Evolutionary conservation across 1,284 basidiomycete species (phyloP).

Genomic region (Xerocomus amazonicus): DNA sequence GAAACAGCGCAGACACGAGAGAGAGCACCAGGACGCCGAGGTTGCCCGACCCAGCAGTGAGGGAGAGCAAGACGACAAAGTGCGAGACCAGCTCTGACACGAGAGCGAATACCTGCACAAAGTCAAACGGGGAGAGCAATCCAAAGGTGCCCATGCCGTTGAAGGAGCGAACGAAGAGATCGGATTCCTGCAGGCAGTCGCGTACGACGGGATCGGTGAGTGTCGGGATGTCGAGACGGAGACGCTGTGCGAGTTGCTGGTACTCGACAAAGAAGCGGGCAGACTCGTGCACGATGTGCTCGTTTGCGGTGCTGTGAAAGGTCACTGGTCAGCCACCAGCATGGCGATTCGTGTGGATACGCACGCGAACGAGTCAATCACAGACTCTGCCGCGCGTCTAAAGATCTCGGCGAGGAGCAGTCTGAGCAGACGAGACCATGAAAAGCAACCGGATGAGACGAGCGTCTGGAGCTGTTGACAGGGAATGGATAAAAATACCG

Average conservation of each 20-base stretch:
- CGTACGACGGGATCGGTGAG: conserved; percentile 65
- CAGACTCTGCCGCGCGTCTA: conserved; percentile 58
- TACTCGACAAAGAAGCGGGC: conserved; percentile 71
- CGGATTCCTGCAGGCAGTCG: conserved; percentile 79
- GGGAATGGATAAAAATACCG: neutral
- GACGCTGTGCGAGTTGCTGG: conserved; percentile 69
- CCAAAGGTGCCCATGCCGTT: conserved; percentile 64
- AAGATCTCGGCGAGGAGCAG: conserved; percentile 58
- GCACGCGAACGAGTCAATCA: conserved; percentile 71
- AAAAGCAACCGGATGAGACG: conserved; percentile 60
- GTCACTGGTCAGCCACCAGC: no score
- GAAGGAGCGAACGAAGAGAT: conserved; percentile 73
- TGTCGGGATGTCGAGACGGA: conserved; percentile 74
- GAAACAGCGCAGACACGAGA: conserved; percentile 52
- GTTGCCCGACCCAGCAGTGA: conserved; percentile 57
- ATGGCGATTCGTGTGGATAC: conserved; percentile 20
- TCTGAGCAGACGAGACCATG: conserved; percentile 56
- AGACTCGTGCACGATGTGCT: conserved; percentile 64
- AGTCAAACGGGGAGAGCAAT: conserved; percentile 71
- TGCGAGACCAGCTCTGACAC: conserved; percentile 69
- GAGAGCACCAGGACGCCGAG: conserved; percentile 58
- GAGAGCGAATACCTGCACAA: conserved; percentile 67
- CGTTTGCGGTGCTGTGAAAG: conserved; percentile 56
- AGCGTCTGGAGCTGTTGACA: conserved; percentile 56
- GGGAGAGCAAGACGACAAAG: conserved; percentile 60